Base-by-base conservation (phyloP, 176 grass and related monocot species). In the Aegilops speltoides region DNA sequence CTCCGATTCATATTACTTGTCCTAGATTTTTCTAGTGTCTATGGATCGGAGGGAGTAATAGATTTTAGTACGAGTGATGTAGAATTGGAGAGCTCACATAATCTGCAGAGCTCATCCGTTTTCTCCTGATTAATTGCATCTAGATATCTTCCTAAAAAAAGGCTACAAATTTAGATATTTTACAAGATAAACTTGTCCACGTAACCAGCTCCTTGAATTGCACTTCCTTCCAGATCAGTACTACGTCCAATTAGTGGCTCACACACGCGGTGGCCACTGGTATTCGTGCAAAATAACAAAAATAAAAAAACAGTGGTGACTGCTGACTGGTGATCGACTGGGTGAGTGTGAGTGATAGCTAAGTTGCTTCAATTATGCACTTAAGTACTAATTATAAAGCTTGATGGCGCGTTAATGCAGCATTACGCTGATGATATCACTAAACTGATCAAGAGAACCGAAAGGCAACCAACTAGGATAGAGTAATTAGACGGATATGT, bases 331-430 rank as follows among this genome's bases (percentile, higher is more conserved):
- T 74, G 13, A 48, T 46, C 71, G 40, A 74, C 71, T 46, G 28
- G 40, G 40, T 17, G 71, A 74, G 71, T 46, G 71, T 52, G 73
- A 68, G 26, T 80, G 80, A 87, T 48, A 68, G 68, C 45, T 75
- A 79, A 84, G 80, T 87, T 84, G 66, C 80, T 87, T 60, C 85
- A 84, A 80, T 79, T 62, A 25, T 87, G 33, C 68, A 68, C 57
- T 87, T 74, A 82, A 86, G 38, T 72, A 28, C 28, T 28, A 82
- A 50, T 80, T 68, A 43, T 90, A 84, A 84, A 76, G 80, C 6
- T 50, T 84, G 80, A 68, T 66, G 68, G 5, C 16, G 67, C 83
- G 48, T 22, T 82, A 87, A 48, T 80, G 46, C 12, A 61, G 26
- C 45, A n/a, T 87, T 87, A 76, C 59, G 74, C 81, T 68, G 59